These are phyloP conservation scores for Arthroderma uncinatum DNA, from an alignment of 2,329 filamentous ascomycete genomes.

Conservation along the genomic window DNA sequence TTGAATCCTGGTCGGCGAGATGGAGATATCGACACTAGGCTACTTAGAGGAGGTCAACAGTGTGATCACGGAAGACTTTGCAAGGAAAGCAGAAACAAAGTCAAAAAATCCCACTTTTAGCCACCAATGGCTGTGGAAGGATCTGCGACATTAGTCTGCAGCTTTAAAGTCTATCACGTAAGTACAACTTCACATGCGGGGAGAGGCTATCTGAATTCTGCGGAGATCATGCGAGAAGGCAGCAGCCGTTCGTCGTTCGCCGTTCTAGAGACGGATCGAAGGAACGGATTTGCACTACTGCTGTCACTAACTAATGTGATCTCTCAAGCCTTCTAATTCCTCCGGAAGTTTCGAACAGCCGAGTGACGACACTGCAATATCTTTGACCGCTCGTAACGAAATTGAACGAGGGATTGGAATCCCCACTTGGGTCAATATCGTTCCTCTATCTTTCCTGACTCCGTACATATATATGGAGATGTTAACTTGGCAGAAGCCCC, in stretches of 20 bases:
- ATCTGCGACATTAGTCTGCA: neutral
- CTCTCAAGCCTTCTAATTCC: neutral
- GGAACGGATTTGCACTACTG: no score
- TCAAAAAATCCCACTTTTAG: neutral
- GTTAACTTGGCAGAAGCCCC: neutral
- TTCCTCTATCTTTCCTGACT: neutral
- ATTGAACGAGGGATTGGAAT: neutral
- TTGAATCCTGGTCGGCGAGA: neutral
- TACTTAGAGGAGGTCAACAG: neutral
- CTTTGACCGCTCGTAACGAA: neutral
- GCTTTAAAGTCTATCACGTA: neutral
- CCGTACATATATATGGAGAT: neutral
- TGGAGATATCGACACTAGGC: neutral
- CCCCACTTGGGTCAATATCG: neutral
- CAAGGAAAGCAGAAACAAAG: slow-evolving; percentile 1
- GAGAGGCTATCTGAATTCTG: neutral
- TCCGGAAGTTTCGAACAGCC: neutral
- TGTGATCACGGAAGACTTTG: neutral
- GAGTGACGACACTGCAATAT: neutral
- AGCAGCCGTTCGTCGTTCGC: neutral
- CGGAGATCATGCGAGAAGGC: neutral
- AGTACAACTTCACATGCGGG: neutral
- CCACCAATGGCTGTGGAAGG: neutral
- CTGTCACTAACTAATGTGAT: neutral
- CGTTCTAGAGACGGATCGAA: neutral